Conservation (phyloP, 352 stramenopile genomes). For the Phytophthora melonis region DNA sequence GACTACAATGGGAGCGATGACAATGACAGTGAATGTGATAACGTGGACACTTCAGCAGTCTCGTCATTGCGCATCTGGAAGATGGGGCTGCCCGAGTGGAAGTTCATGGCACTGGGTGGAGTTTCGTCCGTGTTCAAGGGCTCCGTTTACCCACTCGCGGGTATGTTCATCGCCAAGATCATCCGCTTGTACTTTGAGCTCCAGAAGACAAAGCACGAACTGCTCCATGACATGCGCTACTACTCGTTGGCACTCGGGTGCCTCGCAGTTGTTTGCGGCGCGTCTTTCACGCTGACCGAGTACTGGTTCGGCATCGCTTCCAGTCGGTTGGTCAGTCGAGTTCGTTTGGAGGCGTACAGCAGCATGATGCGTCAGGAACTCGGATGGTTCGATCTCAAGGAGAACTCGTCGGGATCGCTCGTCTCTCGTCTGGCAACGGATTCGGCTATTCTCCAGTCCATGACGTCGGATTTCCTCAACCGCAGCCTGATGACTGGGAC, state of each 20-base stretch:
- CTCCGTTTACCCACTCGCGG: constrained; percentile 57
- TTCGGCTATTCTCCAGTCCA: constrained; percentile 75
- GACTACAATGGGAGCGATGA: neutral
- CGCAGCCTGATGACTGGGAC: constrained; percentile 59
- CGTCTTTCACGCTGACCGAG: constrained; percentile 49
- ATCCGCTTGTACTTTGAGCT: constrained; percentile 61
- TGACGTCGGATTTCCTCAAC: constrained; percentile 77
- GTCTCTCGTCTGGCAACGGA: constrained; percentile 74
- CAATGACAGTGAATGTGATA: constrained; percentile 3
- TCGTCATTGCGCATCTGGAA: constrained; percentile 54
- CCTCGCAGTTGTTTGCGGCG: constrained; percentile 51
- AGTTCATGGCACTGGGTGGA: constrained; percentile 52
- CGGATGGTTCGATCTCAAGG: constrained; percentile 32
- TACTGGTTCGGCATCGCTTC: constrained; percentile 67
- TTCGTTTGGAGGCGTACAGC: constrained; percentile 55
- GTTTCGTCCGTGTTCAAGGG: constrained; percentile 52
- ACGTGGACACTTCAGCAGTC: neutral
- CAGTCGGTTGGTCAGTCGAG: constrained; percentile 53
- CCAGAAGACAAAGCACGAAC: constrained; percentile 45
- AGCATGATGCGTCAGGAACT: constrained; percentile 62
- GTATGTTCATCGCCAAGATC: constrained; percentile 63
- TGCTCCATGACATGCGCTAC: constrained; percentile 47
- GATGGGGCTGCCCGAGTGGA: constrained; percentile 53
- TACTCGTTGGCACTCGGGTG: constrained; percentile 32
- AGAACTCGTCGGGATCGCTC: constrained; percentile 49